Percentiles rank a stretch among this genome's conserved stretches.
phyloP scores from a whole-genome alignment of 495 filamentous ascomycete genomes.

The Penicillium daleae region DNA sequence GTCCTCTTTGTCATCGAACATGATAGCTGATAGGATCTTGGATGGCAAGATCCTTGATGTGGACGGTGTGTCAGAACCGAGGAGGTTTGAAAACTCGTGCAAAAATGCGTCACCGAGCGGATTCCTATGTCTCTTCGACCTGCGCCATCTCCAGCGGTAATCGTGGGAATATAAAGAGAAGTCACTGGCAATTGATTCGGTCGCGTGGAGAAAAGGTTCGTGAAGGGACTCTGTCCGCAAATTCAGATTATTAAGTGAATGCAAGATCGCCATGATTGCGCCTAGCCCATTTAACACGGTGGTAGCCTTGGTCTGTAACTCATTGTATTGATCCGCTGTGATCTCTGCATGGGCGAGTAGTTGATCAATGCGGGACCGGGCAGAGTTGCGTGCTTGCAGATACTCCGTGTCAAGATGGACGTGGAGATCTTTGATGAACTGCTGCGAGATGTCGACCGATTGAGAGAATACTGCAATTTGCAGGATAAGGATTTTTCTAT shows the following conservation, averaged over 20 bases:
- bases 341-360: constrained; percentile 6
- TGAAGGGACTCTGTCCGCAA: background rate
- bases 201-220: background rate
- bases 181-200: background rate
- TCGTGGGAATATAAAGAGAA: background rate
- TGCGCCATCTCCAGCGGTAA: constrained; percentile 6
- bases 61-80: background rate
- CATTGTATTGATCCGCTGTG: background rate
- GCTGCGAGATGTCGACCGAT: background rate
- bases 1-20: constrained; percentile 1
- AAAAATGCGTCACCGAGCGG: background rate
- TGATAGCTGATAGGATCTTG: background rate
- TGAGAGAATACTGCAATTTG: background rate
- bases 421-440: background rate
- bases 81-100: background rate
- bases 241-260: background rate
- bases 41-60: background rate
- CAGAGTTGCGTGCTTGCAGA: constrained; percentile 24
- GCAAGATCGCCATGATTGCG: constrained; percentile 1
- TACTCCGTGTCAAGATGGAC: constrained; percentile 16
- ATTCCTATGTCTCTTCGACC: background rate
- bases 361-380: constrained; percentile 21
- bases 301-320: constrained; percentile 8
- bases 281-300: background rate
- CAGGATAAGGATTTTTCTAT: background rate